phyloP scores from a whole-genome alignment of 805 yeast species.

The Barnettozyma sp. region DNA sequence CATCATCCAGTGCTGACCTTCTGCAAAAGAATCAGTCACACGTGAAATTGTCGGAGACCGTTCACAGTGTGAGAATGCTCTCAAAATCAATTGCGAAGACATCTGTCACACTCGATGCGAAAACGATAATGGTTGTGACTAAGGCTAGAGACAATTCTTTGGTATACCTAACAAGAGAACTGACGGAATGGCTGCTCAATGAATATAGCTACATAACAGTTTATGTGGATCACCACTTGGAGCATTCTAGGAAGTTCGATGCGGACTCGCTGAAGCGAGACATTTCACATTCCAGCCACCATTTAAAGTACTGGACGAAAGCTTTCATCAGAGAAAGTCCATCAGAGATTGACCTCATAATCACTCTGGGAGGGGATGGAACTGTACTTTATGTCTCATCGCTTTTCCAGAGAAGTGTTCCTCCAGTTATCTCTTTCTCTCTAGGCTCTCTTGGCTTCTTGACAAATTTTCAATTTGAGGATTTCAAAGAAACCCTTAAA shows the following conservation, averaged over 20 bases:
- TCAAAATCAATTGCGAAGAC: constrained; percentile 68
- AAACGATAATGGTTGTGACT: constrained; percentile 76
- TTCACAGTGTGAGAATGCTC: constrained; percentile 69
- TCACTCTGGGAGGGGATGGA: constrained; percentile 96
- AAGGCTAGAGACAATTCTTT: constrained; percentile 81
- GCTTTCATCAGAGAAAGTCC: constrained; percentile 37
- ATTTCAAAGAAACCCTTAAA: constrained; percentile 53
- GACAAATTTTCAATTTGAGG: constrained; percentile 77
- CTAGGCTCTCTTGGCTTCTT: constrained; percentile 90
- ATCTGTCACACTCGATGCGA: constrained; percentile 61
- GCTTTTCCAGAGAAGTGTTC: constrained; percentile 76
- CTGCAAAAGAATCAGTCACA: constrained; percentile 53
- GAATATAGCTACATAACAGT: constrained; percentile 38
- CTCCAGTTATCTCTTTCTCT: constrained; percentile 86
- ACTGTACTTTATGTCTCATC: constrained; percentile 87
- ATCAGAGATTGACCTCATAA: constrained; percentile 49
- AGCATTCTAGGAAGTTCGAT: constrained; percentile 56
- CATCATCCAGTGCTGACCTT: constrained; percentile 34
- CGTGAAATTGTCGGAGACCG: constrained; percentile 71
- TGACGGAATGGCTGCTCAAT: constrained; percentile 67
- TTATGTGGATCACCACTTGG: constrained; percentile 68
- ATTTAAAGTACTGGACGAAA: constrained; percentile 65
- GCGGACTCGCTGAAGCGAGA: constrained; percentile 43
- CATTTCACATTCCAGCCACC: constrained; percentile 37
- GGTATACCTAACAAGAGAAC: constrained; percentile 66